phyloP scores from a whole-genome alignment of 2,329 filamentous ascomycete genomes.

The Talaromyces verruculosus region DNA sequence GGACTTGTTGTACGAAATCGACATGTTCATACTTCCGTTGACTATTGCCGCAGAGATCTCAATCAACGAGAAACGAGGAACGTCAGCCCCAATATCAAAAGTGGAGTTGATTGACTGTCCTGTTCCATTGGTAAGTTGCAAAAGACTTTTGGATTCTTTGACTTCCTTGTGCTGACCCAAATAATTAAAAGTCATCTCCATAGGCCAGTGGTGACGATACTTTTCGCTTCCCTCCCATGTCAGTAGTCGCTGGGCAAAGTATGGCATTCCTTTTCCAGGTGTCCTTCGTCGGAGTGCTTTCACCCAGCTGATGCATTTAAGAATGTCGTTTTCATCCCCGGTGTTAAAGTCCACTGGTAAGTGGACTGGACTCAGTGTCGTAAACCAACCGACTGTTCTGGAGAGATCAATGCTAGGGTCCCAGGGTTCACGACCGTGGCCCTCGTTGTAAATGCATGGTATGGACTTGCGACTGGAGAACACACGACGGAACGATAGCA shows the following conservation, averaged over 20 bases:
- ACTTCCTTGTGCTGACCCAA: constrained; percentile 26
- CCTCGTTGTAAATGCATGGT: constrained; percentile 27
- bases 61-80: constrained; percentile 24
- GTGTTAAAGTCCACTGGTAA: constrained; percentile 5
- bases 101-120: constrained; percentile 17
- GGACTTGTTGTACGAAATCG: constrained; percentile 21
- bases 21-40: constrained; percentile 22
- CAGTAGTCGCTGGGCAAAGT: constrained; percentile 41
- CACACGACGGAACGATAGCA: constrained; percentile 24
- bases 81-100: constrained; percentile 19
- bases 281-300: constrained; percentile 41
- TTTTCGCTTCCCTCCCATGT: constrained; percentile 30
- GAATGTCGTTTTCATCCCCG: constrained; percentile 7
- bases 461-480: constrained; percentile 23
- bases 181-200: constrained; percentile 31
- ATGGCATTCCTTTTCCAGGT: constrained; percentile 39
- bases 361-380: constrained; percentile 24
- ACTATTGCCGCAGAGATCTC: constrained; percentile 23
- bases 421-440: constrained; percentile 28
- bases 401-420: constrained; percentile 25
- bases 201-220: constrained; percentile 21
- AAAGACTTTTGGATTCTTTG: constrained; percentile 21
- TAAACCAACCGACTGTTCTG: constrained; percentile 30
- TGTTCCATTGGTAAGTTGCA: constrained; percentile 22
- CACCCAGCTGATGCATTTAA: constrained; percentile 24